These are phyloP conservation scores for Brassica incana DNA, from an alignment of 345 rosid genomes.

Conservation along the genomic window DNA sequence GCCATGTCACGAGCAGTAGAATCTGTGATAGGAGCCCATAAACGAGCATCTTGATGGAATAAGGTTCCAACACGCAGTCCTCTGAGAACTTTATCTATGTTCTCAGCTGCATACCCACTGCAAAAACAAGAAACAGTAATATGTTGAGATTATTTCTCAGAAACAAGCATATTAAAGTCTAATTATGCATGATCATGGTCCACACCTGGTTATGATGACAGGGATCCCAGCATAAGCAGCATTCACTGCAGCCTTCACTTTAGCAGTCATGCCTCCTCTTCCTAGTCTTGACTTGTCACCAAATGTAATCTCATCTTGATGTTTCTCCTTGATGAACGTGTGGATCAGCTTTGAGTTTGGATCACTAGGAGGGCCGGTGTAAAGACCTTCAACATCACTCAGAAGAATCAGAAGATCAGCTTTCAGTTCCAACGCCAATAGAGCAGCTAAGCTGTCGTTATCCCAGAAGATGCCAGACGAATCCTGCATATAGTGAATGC, in stretches of 20 bases:
- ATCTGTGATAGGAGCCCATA: conserved; percentile 62
- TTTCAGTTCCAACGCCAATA: conserved; percentile 84
- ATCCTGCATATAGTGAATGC: conserved; percentile 57
- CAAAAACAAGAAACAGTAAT: conserved; percentile 12
- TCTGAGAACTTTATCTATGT: conserved; percentile 76
- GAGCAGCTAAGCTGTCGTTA: conserved; percentile 96
- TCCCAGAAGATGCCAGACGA: conserved; percentile 99
- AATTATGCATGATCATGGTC: not conserved
- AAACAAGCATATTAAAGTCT: not conserved
- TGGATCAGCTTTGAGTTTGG: conserved; percentile 85
- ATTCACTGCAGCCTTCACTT: conserved; percentile 93
- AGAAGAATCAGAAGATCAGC: conserved; percentile 94
- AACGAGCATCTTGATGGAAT: conserved; percentile 86
- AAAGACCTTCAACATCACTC: conserved; percentile 98
- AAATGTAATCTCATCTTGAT: conserved; percentile 84
- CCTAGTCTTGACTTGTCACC: conserved; percentile 99
- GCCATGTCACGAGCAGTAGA: conserved; percentile 80
- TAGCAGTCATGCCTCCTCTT: conserved; percentile 99
- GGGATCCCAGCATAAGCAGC: conserved; percentile 94
- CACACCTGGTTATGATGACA: conserved; percentile 91
- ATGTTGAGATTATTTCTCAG: not conserved
- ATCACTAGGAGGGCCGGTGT: conserved; percentile 94
- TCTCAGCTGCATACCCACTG: conserved; percentile 79
- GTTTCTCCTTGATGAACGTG: conserved; percentile 78
- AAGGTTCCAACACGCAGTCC: conserved; percentile 90